Base-by-base conservation (phyloP, 768 basidiomycete genomes). In the Lactifluus subvellereus region DNA sequence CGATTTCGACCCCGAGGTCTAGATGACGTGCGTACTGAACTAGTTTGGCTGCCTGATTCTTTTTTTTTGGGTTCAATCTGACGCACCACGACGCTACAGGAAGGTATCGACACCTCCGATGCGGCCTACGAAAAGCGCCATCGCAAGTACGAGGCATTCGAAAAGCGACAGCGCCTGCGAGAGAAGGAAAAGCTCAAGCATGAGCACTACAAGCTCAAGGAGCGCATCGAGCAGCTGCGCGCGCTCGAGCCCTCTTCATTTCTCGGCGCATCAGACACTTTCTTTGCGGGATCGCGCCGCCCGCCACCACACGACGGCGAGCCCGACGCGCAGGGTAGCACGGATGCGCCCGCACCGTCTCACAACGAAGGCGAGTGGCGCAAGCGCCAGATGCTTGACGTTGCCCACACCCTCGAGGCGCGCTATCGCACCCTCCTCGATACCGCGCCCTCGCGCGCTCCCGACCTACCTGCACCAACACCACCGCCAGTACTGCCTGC, bases 171-270 rank as follows among this genome's bases (percentile, higher is more conserved):
- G 70, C 87, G 92, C 4, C 76, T 90, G 38, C 84, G 92, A 59
- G 93, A 95, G 75, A 92, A 92, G 74, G 93, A 96, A 74, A 93
- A 93, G 71, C 82, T 95, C 59, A 88, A 89, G 74, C 88, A 93
- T 67, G 92, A 94, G 70, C 91, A 93, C 68, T 93, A 94, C 76
- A 92, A 93, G 71, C 84, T 96, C 70, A 88, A 89, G 73, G 88
- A 93, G 70, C 84, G 93, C 40, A 88, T 94, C 64, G 91, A 94
- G 56, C 88, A 94, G 70, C 79, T 94, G 60, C 82, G 80, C 59
- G 79, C 77, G 32, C 88, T 94, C 85, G 89, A 91, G 62, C 74
- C 80, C 53, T 74, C 81, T 58, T 85, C 87, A 3, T 92, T 91
- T 73, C 80, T 90, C 35, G 70, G 77, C 32, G 75, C 88, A 50